phyloP scores from a whole-genome alignment of 805 yeast genomes.

The Wickerhamomyces ciferrii region DNA sequence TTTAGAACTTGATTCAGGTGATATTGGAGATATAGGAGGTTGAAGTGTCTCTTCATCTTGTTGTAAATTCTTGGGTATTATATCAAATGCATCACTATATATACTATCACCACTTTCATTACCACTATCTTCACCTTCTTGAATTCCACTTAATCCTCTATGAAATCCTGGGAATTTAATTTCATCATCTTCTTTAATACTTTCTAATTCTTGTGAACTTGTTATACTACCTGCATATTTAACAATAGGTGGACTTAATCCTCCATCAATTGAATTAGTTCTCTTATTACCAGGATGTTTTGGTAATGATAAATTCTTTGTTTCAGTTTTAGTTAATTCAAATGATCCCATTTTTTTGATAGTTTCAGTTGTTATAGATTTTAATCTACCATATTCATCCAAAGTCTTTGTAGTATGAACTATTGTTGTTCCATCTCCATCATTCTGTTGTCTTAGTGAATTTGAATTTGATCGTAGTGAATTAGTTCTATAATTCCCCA shows the following conservation, averaged over 20 bases:
- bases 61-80: background rate
- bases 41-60: background rate
- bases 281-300: no score
- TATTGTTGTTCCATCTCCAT: background rate
- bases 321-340: slow-evolving; percentile 40
- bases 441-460: background rate
- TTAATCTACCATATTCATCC: slow-evolving; percentile 42
- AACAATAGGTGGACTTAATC: slow-evolving; percentile 18
- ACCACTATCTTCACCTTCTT: slow-evolving; percentile 3
- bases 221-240: slow-evolving; percentile 15
- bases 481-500: background rate
- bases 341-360: slow-evolving; percentile 38
- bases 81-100: slow-evolving; percentile 1
- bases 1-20: slow-evolving; percentile 1
- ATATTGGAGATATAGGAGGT: background rate
- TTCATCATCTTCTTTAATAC: slow-evolving; percentile 17
- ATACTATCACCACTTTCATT: slow-evolving; percentile 8
- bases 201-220: slow-evolving; percentile 13
- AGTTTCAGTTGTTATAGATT: slow-evolving; percentile 44
- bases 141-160: background rate
- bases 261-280: background rate
- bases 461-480: background rate
- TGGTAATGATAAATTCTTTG: slow-evolving; percentile 26
- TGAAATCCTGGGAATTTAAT: background rate
- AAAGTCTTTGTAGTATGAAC: slow-evolving; percentile 30